Percentiles rank a stretch among this genome's conserved stretches.
Conservation (phyloP, 2,329 filamentous ascomycete species). For the Penicillium sp. region DNA sequence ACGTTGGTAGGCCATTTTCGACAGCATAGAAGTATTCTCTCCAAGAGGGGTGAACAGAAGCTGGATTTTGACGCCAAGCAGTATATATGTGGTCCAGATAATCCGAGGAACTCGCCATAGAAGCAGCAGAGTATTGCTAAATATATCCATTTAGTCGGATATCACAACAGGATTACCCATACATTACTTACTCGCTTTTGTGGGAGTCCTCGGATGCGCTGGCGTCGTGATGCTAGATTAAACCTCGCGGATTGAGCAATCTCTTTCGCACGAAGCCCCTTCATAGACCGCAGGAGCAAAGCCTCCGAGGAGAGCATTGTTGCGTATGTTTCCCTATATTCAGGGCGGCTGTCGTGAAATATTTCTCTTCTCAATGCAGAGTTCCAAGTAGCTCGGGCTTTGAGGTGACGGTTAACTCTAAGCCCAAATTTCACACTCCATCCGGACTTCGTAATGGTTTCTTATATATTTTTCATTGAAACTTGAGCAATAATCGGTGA, state of each 20-base stretch:
- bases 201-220: background rate
- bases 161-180: background rate
- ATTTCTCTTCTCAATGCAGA: too few species aligned
- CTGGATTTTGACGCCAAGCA: constrained; percentile 90
- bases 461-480: background rate
- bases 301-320: background rate
- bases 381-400: background rate
- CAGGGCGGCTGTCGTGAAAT: background rate
- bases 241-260: background rate
- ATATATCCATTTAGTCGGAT: background rate
- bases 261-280: background rate
- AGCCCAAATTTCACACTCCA: background rate
- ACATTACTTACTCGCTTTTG: background rate
- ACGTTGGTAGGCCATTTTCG: constrained; percentile 94
- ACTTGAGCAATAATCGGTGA: background rate
- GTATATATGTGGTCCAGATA: constrained; percentile 99
- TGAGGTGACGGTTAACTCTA: background rate
- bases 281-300: background rate
- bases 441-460: background rate
- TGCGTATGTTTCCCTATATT: background rate
- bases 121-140: background rate
- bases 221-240: background rate
- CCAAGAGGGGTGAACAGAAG: constrained; percentile 95
- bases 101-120: constrained; percentile 88
- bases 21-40: constrained; percentile 99